These are phyloP conservation scores for Pythium rhizo-oryzae DNA, from an alignment of 352 stramenopile species.

Conservation along the genomic window DNA sequence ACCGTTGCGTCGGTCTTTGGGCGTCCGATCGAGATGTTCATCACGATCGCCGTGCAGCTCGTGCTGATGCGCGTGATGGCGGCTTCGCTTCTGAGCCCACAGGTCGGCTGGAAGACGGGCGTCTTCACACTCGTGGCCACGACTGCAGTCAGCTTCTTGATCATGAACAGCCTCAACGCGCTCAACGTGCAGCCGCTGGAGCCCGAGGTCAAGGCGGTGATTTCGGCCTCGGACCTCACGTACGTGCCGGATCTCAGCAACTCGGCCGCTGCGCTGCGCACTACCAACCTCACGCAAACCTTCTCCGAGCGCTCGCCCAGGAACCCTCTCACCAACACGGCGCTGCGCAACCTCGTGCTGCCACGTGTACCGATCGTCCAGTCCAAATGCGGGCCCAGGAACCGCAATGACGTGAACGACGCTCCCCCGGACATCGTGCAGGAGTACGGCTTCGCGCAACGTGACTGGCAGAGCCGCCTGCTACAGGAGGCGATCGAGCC, in stretches of 20 bases:
- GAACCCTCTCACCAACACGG: not conserved
- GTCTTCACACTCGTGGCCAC: not conserved
- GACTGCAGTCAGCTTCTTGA: not conserved
- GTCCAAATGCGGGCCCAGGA: not conserved
- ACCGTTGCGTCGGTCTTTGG: conserved; percentile 6
- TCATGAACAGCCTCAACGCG: conserved; percentile 12
- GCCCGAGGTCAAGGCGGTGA: not conserved
- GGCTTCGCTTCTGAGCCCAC: not conserved
- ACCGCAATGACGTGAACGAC: not conserved
- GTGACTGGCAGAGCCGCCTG: conserved; percentile 5
- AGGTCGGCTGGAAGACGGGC: not conserved
- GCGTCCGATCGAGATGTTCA: not conserved
- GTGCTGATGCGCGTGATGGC: not conserved
- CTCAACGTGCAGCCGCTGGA: conserved; percentile 12
- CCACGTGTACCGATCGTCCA: not conserved
- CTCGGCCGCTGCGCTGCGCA: too few relatives aligned
- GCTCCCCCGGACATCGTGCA: not conserved
- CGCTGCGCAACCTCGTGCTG: not conserved
- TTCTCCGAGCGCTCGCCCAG: not conserved
- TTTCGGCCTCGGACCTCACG: not conserved
- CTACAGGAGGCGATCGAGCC: not conserved
- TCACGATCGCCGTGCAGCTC: conserved; percentile 3
- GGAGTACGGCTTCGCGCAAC: conserved; percentile 4
- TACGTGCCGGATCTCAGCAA: not conserved
- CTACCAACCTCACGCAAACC: not conserved